Evolutionary conservation across 495 filamentous ascomycete genomes (phyloP), one percentile per base, ranked within the genome.

Genomic region (Friedmanniomyces simplex): DNA sequence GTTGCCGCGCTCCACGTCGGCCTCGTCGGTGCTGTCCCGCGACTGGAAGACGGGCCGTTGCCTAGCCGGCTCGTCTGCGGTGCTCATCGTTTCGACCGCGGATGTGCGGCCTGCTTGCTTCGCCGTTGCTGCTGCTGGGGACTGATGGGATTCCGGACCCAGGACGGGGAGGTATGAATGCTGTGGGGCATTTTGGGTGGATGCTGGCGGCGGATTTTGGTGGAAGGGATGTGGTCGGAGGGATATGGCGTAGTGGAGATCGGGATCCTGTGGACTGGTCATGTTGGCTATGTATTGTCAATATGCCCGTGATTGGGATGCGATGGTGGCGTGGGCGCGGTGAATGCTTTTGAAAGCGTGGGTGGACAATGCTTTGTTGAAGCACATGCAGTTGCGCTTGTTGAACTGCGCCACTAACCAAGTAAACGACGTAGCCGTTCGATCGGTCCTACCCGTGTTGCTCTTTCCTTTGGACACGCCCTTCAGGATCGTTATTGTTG

Each of bases 1-100:
- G 26, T 61, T 83, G 79, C 55, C 80, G 77, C 72, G 94, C 89
- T 90, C 86, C 24, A 69, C 70, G 52, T 46, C 54, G n/a, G 88
- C 85, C 28, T 68, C 64, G 45, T 54, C 58, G 30, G 48, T 48
- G 32, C 50, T 58, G 43, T 47, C 46, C 5, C 52, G 57, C 11
- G 34, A 42, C 21, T 48, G 50, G 26, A 48, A 63, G 11, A 34
- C 57, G 11, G 61, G 52, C n/a, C 61, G 43, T 25, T 60, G 57
- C 26, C 56, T 47, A 24, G 56, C 49, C 20, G 46, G n/a, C 25
- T 30, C 22, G 42, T 59, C 56, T 16, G 16, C 21, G 1, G 59
- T 63, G 59, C 53, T 47, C 21, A 34, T 43, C 8, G 59, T 54
- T 55, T 53, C 18, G 58, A 57, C 2, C 43, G 47, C 47, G n/a